Evolutionary conservation across 495 filamentous ascomycete species (phyloP).

Genomic region (Pyronema omphalodes): DNA sequence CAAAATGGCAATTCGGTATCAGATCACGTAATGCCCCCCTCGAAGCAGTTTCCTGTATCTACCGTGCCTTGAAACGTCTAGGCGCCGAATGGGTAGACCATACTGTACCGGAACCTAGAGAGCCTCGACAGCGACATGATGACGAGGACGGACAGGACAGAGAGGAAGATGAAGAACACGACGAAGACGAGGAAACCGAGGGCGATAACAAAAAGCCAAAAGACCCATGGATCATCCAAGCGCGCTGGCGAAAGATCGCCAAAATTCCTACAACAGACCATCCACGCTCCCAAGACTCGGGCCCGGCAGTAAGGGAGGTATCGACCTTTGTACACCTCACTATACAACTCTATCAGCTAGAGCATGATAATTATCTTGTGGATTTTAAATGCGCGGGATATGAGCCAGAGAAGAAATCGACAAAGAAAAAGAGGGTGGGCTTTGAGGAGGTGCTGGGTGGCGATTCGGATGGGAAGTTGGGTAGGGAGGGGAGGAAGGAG

Average conservation of each 20-base stretch:
- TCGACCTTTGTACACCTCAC: constrained; percentile 72
- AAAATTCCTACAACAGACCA: constrained; percentile 23
- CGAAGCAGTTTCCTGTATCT: constrained; percentile 85
- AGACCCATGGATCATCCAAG: constrained; percentile 90
- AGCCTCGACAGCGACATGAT: constrained; percentile 5
- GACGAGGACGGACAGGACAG: constrained; percentile 16
- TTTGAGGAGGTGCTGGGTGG: constrained; percentile 19
- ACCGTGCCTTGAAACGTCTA: constrained; percentile 70
- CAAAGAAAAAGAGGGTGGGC: constrained; percentile 26
- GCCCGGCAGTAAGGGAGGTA: constrained; percentile 27
- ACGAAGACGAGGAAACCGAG: constrained; percentile 6
- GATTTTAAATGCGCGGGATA: constrained; percentile 99
- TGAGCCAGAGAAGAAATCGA: constrained; percentile 31
- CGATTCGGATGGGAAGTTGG: constrained; percentile 5
- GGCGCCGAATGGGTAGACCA: constrained; percentile 65
- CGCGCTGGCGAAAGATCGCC: constrained; percentile 40
- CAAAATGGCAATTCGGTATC: constrained; percentile 96
- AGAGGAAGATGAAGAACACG: constrained; percentile 9
- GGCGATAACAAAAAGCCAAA: constrained; percentile 34
- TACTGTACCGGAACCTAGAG: constrained; percentile 5
- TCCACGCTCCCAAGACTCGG: constrained; percentile 22
- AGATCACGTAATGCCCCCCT: constrained; percentile 80
- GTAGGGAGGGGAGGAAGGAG: constrained; percentile 36
- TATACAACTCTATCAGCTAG: constrained; percentile 91
- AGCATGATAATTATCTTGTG: constrained; percentile 81